Evolutionary conservation across 164 flowering plant genomes (phyloP), one percentile per base, ranked within the genome.

Genomic region (Liquidambar formosana): DNA sequence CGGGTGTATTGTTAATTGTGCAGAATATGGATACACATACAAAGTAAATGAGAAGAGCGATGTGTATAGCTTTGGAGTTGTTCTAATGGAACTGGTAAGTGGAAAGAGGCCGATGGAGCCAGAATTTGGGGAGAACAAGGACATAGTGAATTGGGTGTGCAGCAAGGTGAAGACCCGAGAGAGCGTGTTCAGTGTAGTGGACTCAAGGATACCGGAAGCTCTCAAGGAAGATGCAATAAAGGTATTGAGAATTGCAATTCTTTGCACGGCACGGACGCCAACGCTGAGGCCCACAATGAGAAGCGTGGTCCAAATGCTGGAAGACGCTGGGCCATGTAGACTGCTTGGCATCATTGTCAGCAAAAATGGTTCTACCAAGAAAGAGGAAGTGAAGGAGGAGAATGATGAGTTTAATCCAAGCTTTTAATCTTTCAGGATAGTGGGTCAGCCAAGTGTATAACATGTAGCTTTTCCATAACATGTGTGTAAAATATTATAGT

Each of bases 31-130:
- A 0, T 87, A 89, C 75, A 81, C 87, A 0, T 69, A 58, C 74
- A 89, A 85, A 28, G 94, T 89, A 70, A 79, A 70, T 27, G 94
- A 89, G 80, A 89, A 89, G 80, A 81, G 84, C 44, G 91, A 89
- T 56, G 84, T 85, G 44, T 87, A 89, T 45, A 87, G 91, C 69
- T 89, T 84, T 47, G 90, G 94, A 21, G 90, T 87, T 15, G 91
- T 89, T 6, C 61, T 89, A 45, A 81, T 85, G 97, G 92, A 84
- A 84, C 79, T 85, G 38, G 87, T 86, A 78, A 88, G 81, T 11
- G 89, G 86, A 65, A 88, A 81, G 71, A 87, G 71, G 80, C 92
- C 87, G 11, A 78, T 87, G 0, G 89, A 87, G 69, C 70, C 84
- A 0, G 89, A 84, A 61, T 87, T 33, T 21, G 86, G 91, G 25